Evolutionary conservation across 805 yeast species (phyloP).

Genomic region (Pichia insulana): DNA sequence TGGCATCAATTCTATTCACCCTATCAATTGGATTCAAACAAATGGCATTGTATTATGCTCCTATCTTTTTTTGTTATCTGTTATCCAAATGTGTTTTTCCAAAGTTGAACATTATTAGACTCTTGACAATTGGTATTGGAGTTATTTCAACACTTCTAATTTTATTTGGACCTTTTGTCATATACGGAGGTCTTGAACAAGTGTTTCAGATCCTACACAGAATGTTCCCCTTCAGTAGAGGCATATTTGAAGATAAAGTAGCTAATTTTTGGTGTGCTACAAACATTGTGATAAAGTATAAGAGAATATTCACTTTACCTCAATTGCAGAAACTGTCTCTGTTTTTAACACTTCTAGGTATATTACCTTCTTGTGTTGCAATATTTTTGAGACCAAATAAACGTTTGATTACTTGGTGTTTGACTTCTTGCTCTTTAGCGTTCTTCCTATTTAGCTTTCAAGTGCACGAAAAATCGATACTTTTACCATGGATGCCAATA

Average conservation of each 20-base stretch:
- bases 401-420: constrained; percentile 55
- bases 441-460: constrained; percentile 89
- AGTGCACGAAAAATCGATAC: constrained; percentile 89
- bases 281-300: constrained; percentile 68
- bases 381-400: constrained; percentile 45
- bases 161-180: constrained; percentile 52
- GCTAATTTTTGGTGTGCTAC: constrained; percentile 98
- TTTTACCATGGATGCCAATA: constrained; percentile 81
- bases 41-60: constrained; percentile 91
- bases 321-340: constrained; percentile 56
- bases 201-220: constrained; percentile 51
- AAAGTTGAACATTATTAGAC: constrained; percentile 43
- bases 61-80: constrained; percentile 75
- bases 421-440: constrained; percentile 77
- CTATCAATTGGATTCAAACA: constrained; percentile 80
- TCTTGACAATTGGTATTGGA: constrained; percentile 54
- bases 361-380: constrained; percentile 48
- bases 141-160: constrained; percentile 46
- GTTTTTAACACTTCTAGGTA: constrained; percentile 39
- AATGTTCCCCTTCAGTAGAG: constrained; percentile 87
- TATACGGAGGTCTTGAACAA: constrained; percentile 38
- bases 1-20: constrained; percentile 73
- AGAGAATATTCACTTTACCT: constrained; percentile 39
- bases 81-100: constrained; percentile 42
- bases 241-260: constrained; percentile 94